These are phyloP conservation scores for Lignosus rhinocerotis DNA, from an alignment of 1,284 basidiomycete genomes.

Conservation along the genomic window DNA sequence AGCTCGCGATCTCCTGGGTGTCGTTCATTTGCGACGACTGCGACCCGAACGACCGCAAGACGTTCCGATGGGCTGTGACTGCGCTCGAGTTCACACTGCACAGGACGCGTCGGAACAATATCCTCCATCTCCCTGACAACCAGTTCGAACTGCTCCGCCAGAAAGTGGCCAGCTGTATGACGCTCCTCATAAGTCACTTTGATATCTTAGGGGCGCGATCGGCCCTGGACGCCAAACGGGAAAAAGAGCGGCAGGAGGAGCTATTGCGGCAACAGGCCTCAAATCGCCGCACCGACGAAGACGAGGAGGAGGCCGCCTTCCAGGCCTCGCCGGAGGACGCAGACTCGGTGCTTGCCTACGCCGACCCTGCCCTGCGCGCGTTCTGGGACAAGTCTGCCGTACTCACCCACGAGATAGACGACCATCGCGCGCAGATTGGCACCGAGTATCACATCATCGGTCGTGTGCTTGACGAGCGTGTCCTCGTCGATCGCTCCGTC, in stretches of 20 bases:
- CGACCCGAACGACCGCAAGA: constrained; percentile 93
- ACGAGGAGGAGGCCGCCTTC: constrained; percentile 51
- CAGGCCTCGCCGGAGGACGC: constrained; percentile 34
- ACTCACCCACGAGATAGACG: constrained; percentile 47
- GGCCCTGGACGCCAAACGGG: constrained; percentile 83
- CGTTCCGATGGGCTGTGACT: constrained; percentile 98
- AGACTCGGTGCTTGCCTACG: constrained; percentile 42
- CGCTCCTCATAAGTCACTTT: constrained; percentile 94
- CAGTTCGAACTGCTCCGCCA: constrained; percentile 90
- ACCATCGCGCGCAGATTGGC: constrained; percentile 59
- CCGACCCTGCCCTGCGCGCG: constrained; percentile 65
- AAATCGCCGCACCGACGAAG: constrained; percentile 38
- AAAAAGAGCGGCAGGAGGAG: constrained; percentile 84
- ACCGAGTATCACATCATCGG: constrained; percentile 78
- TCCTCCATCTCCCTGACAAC: constrained; percentile 84
- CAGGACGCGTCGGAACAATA: constrained; percentile 88
- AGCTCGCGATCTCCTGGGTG: constrained; percentile 94
- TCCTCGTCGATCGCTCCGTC: constrained; percentile 87
- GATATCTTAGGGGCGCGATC: constrained; percentile 96
- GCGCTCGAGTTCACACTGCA: constrained; percentile 93
- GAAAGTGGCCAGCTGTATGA: constrained; percentile 97
- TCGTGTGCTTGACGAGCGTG: constrained; percentile 89
- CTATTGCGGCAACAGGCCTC: constrained; percentile 62
- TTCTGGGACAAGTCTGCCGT: constrained; percentile 72
- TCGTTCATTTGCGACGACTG: constrained; percentile 99